Evolutionary conservation across 441 rosid genomes (phyloP).

Genomic region (Adansonia rubrostipa): DNA sequence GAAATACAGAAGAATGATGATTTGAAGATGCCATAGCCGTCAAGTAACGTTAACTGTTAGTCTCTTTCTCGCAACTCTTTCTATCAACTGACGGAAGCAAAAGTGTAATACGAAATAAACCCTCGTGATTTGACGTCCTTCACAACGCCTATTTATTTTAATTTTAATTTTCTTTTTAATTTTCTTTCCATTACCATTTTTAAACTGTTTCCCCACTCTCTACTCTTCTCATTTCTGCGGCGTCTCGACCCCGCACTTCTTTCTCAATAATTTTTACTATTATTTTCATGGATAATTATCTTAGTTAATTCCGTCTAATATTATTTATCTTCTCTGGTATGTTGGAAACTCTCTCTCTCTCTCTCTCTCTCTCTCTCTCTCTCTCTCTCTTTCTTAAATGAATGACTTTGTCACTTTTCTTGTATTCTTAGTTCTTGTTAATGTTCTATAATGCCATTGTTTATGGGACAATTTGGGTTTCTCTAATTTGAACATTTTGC

Average conservation of each 20-base stretch:
- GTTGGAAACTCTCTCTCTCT: neutral
- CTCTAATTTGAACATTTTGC: constrained; percentile 1
- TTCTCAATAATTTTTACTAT: neutral
- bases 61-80: neutral
- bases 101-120: too few species aligned
- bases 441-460: constrained; percentile 19
- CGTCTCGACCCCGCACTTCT: constrained; percentile 21
- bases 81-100: constrained; percentile 15
- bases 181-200: neutral
- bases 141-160: neutral
- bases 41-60: constrained; percentile 30
- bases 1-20: neutral
- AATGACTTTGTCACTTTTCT: neutral
- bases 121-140: constrained; percentile 35
- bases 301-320: neutral
- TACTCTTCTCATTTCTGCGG: constrained; percentile 28
- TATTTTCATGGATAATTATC: constrained; percentile 6
- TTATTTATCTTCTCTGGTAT: constrained; percentile 11
- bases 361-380: too few species aligned
- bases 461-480: constrained; percentile 10
- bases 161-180: neutral
- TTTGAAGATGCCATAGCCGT: constrained; percentile 32
- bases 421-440: neutral
- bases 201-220: neutral
- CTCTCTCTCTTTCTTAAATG: neutral